Conservation (phyloP, 73 alveolate genomes). For the Stentor roeselii region DNA sequence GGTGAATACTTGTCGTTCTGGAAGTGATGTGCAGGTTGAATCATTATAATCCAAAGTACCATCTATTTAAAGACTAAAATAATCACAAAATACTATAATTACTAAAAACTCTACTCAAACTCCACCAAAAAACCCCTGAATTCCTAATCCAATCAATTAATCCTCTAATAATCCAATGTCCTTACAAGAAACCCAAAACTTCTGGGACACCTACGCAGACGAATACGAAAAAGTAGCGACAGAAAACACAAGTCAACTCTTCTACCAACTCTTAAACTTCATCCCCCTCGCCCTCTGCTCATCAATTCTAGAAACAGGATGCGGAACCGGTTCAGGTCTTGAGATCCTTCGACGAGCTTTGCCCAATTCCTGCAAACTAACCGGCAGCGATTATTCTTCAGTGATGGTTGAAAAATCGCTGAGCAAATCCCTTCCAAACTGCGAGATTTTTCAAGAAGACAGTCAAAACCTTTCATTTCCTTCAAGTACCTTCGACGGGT, state of each 20-base stretch:
- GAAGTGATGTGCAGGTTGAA: too few relatives aligned
- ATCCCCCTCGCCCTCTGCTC: not conserved
- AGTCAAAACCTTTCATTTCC: slow-evolving; percentile 56
- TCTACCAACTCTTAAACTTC: not conserved
- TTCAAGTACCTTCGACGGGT: slow-evolving; percentile 50
- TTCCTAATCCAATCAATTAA: not conserved
- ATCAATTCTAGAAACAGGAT: not conserved
- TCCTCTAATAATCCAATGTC: not conserved
- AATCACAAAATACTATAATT: too few relatives aligned
- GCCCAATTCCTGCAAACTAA: not conserved
- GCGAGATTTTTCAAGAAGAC: slow-evolving; percentile 23
- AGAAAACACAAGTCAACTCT: not conserved
- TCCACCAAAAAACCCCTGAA: not conserved
- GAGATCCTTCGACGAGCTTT: not conserved
- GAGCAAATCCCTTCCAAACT: slow-evolving; percentile 24
- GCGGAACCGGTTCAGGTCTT: slow-evolving; percentile 20
- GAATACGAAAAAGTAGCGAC: not conserved
- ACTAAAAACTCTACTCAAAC: too few relatives aligned
- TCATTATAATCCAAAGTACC: too few relatives aligned
- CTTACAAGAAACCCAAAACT: not conserved
- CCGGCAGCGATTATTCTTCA: not conserved
- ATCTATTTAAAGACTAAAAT: too few relatives aligned
- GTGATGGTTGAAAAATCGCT: not conserved
- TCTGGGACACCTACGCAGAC: not conserved
- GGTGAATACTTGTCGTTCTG: too few relatives aligned